A percentile compares a stretch with the other conserved stretches of the same genome.
Conservation (phyloP, 257 asterid genomes). For the Coffea canephora region DNA sequence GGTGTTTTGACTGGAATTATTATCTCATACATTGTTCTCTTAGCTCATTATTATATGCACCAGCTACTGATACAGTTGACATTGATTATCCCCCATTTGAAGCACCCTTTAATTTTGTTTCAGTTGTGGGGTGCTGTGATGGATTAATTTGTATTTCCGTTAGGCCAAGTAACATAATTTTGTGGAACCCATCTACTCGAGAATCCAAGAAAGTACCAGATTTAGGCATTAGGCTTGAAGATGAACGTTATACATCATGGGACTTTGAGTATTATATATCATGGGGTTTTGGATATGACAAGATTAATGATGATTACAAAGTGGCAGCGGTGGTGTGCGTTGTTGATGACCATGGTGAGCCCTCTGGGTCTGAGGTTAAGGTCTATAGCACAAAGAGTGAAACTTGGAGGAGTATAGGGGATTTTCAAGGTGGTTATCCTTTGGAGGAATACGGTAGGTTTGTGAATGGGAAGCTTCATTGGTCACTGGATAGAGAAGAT, state of each 20-base stretch:
- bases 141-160: slow-evolving; percentile 21
- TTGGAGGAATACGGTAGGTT: slow-evolving; percentile 17
- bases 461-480: slow-evolving; percentile 49
- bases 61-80: neutral
- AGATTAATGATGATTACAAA: slow-evolving; percentile 34
- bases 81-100: neutral
- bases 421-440: slow-evolving; percentile 17
- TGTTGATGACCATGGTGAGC: too few species aligned
- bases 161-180: neutral
- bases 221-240: neutral
- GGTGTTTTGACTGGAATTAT: neutral
- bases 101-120: neutral
- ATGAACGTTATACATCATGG: neutral
- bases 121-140: slow-evolving; percentile 17
- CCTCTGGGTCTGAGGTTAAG: slow-evolving; percentile 11
- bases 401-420: slow-evolving; percentile 41
- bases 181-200: slow-evolving; percentile 22
- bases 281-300: slow-evolving; percentile 24
- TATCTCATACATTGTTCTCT: slow-evolving; percentile 16
- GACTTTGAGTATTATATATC: too few species aligned
- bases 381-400: slow-evolving; percentile 39
- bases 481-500: slow-evolving; percentile 24
- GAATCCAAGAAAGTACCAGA: slow-evolving; percentile 11
- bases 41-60: slow-evolving; percentile 8
- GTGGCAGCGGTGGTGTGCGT: slow-evolving; percentile 27